These are phyloP conservation scores for Nakaseomyces nivariensis DNA, from an alignment of 1,139 yeast species.

Conservation along the genomic window DNA sequence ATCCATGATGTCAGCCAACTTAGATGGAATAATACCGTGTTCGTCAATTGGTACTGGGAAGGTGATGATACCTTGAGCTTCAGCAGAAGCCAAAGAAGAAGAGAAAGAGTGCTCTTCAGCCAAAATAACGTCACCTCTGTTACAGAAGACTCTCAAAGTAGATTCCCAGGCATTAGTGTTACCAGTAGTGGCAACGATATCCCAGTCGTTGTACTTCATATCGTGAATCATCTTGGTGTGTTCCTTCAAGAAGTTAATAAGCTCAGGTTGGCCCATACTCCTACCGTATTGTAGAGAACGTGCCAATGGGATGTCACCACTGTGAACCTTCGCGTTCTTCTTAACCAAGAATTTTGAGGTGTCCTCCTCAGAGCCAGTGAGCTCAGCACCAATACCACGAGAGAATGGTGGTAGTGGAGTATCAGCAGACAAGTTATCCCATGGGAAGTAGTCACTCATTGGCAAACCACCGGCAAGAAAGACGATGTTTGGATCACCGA, in stretches of 20 bases:
- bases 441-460: slow-evolving; percentile 81
- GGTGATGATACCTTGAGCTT: slow-evolving; percentile 58
- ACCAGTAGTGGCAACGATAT: slow-evolving; percentile 53
- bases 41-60: slow-evolving; percentile 74
- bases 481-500: slow-evolving; percentile 61
- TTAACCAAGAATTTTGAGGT: slow-evolving; percentile 32
- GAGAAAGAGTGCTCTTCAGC: slow-evolving; percentile 80
- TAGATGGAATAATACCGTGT: slow-evolving; percentile 69
- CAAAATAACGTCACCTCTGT: slow-evolving; percentile 68
- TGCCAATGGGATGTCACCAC: slow-evolving; percentile 60
- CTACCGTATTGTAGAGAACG: slow-evolving; percentile 86
- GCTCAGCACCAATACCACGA: slow-evolving; percentile 62
- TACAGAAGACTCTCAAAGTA: slow-evolving; percentile 65
- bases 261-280: slow-evolving; percentile 70
- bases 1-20: slow-evolving; percentile 50
- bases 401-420: slow-evolving; percentile 70
- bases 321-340: slow-evolving; percentile 34
- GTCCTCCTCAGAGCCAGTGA: slow-evolving; percentile 41
- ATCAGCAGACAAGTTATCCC: slow-evolving; percentile 60
- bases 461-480: slow-evolving; percentile 97
- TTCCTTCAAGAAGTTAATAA: slow-evolving; percentile 57
- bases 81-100: slow-evolving; percentile 75
- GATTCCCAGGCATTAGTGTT: slow-evolving; percentile 90
- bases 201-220: slow-evolving; percentile 62
- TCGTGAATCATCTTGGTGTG: slow-evolving; percentile 65